Evolutionary conservation across 345 rosid species (phyloP), one percentile per base, ranked within the genome.

Genomic region (Cardamine resedifolia): DNA sequence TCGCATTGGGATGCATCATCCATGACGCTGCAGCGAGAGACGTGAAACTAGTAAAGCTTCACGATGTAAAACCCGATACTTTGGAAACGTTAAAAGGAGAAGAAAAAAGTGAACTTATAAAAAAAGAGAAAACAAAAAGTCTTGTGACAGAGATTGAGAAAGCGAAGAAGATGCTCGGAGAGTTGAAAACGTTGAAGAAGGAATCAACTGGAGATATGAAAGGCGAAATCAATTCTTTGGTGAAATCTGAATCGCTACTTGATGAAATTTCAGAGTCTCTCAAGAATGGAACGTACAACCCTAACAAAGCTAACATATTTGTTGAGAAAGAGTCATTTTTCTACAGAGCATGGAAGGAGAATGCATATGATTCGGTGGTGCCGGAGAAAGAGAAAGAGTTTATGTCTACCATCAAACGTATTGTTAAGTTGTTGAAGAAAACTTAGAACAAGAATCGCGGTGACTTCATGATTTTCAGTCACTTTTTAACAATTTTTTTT

Each of bases 381-480:
- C 74, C 75, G 2, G 75, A 75, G 65, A 75, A 75, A 12, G 79
- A 75, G 36, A 75, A 75, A 69, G 79, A 76, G 65, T 76, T 18
- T 47, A 76, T 76, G 79, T 24, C 5, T 26, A 55, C 64, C 0
- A 69, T 76, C 1, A 75, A 75, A 45, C 74, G 15, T 11, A 69
- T 76, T 69, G 70, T 76, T 0, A 62, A 76, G 23, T 39, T 76
- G 45, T 28, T 69, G 45, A 76, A 76, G 79, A 63, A 69, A 55
- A 76, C 74, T 55, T 74, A 75, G 41, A 73, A 70, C 6, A 58
- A 58, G 19, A 33, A 33, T n/a, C 6, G 1, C 6, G 1, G 26
- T 14, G 2, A 30, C 5, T 16, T 53, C 19, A 19, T 14, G 10
- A 53, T 43, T 21, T 36, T 20, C 24, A 36, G 31, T 14, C 30